phyloP scores from a whole-genome alignment of 495 filamentous ascomycete species.

The Hypoxylon cercidicola region DNA sequence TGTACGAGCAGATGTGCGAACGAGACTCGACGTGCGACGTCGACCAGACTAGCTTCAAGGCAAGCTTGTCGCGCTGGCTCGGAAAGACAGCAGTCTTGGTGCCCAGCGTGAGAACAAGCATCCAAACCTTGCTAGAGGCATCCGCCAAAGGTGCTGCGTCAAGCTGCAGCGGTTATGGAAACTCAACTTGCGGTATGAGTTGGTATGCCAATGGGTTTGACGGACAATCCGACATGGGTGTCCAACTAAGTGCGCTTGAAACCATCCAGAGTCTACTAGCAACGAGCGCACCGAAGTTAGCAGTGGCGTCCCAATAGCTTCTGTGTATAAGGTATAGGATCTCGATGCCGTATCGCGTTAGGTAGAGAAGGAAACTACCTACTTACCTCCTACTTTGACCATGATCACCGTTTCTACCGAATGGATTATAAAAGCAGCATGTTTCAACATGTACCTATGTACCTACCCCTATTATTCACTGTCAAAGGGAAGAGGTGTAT shows the following conservation, averaged over 20 bases:
- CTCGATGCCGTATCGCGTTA: background rate
- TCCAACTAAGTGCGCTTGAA: constrained; percentile 70
- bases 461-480: no score
- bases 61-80: constrained; percentile 79
- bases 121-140: constrained; percentile 64
- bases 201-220: constrained; percentile 73
- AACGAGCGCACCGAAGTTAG: constrained; percentile 38
- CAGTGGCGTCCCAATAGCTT: constrained; percentile 6
- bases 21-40: constrained; percentile 68
- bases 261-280: constrained; percentile 63
- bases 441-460: no score
- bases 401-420: no score
- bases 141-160: constrained; percentile 70
- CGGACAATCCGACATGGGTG: constrained; percentile 64
- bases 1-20: constrained; percentile 80
- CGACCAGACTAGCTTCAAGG: constrained; percentile 81
- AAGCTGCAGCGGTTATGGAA: constrained; percentile 67
- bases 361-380: no score
- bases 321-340: background rate
- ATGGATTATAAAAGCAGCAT: no score
- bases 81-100: constrained; percentile 73
- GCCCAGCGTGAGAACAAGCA: constrained; percentile 63
- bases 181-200: constrained; percentile 72
- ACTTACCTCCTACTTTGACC: no score
- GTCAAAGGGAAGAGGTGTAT: no score